These are phyloP conservation scores for Lophiotrema nucula DNA, from an alignment of 495 filamentous ascomycete species.

Conservation along the genomic window DNA sequence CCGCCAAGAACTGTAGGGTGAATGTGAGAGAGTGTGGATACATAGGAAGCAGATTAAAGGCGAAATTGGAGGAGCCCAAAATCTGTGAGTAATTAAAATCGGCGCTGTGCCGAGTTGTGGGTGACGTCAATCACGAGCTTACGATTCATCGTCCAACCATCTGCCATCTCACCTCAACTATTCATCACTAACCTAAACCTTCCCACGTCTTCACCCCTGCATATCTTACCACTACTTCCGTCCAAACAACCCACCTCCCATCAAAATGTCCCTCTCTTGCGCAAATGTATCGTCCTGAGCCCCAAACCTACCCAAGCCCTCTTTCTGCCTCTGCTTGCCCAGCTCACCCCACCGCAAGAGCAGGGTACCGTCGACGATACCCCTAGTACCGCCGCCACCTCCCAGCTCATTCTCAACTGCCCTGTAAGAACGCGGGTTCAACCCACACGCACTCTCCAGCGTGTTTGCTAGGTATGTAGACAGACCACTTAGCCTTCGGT, in stretches of 20 bases:
- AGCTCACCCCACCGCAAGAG: conserved; percentile 68
- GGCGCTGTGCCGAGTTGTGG: too few relatives aligned
- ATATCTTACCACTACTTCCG: too few relatives aligned
- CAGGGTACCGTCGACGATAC: conserved; percentile 62
- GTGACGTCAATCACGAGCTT: too few relatives aligned
- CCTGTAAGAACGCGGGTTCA: conserved; percentile 81
- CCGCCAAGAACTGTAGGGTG: too few relatives aligned
- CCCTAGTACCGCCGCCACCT: conserved; percentile 51
- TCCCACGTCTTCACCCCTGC: too few relatives aligned
- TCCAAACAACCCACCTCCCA: conserved; percentile 55
- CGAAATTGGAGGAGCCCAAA: too few relatives aligned
- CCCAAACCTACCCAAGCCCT: conserved; percentile 65
- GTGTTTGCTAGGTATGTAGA: conserved; percentile 73
- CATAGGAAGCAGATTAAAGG: too few relatives aligned
- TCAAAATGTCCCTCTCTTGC: conserved; percentile 59
- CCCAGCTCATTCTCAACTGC: conserved; percentile 47
- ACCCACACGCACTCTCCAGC: conserved; percentile 70
- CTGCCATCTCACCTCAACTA: too few relatives aligned
- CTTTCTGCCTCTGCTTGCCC: conserved; percentile 62
- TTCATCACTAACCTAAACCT: too few relatives aligned
- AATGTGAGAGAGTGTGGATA: too few relatives aligned
- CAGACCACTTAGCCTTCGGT: conserved; percentile 80
- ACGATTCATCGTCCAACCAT: too few relatives aligned
- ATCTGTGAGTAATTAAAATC: too few relatives aligned
- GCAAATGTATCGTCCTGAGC: conserved; percentile 54